phyloP scores from a whole-genome alignment of 352 stramenopile genomes.

The Globisporangium paroecandrum region DNA sequence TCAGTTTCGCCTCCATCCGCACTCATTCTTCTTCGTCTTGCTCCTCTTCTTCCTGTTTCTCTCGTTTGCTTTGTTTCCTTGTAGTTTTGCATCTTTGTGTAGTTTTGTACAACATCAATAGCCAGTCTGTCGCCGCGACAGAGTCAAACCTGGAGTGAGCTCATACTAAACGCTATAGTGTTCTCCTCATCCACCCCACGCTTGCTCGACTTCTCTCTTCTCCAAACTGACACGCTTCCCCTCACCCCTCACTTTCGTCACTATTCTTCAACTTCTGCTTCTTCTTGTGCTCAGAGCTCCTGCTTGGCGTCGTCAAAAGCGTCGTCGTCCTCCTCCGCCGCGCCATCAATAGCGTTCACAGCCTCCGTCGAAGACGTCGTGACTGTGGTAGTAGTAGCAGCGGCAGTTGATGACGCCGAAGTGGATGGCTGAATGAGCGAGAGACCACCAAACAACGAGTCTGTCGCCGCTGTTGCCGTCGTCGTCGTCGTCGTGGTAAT shows the following conservation, averaged over 20 bases:
- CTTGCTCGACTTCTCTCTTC: background rate
- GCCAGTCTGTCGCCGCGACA: background rate
- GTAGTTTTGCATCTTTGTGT: background rate
- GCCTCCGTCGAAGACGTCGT: background rate
- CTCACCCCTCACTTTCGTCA: background rate
- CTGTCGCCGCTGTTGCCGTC: background rate
- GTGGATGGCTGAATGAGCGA: conserved; percentile 13
- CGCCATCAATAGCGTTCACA: background rate
- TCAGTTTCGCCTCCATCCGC: background rate
- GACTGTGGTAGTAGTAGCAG: background rate
- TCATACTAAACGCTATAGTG: background rate
- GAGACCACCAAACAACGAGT: conserved; percentile 19
- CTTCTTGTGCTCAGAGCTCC: background rate
- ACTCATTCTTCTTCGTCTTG: background rate
- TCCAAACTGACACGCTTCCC: background rate
- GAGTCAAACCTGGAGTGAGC: background rate
- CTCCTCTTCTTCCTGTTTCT: background rate
- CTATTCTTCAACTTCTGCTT: background rate
- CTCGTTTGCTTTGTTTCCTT: background rate
- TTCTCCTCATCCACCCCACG: background rate
- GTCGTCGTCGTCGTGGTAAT: background rate
- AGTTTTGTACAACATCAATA: conserved; percentile 11
- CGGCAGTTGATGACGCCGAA: background rate
- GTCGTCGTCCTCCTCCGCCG: conserved; percentile 3
- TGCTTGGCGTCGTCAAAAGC: conserved; percentile 15